phyloP scores from a whole-genome alignment of 768 basidiomycete genomes.

The Russula virescens region DNA sequence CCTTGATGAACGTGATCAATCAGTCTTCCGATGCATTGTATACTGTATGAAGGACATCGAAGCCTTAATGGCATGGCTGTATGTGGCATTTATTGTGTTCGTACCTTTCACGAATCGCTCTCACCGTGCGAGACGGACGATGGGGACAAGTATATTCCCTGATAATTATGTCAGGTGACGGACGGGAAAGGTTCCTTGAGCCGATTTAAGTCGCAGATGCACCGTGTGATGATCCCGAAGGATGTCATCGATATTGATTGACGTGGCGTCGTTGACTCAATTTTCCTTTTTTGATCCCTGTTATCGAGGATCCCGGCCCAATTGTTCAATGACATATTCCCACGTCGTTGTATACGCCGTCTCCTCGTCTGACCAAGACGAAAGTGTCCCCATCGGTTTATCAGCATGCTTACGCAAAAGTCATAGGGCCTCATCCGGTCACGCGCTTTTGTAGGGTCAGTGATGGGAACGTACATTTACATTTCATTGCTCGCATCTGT shows the following conservation, averaged over 20 bases:
- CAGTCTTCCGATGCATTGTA: neutral
- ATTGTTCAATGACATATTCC: neutral
- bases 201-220: neutral
- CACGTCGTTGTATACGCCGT: neutral
- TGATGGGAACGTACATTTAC: no score
- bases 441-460: no score
- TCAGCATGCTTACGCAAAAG: no score
- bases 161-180: no score
- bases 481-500: no score
- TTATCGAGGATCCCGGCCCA: no score
- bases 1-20: conserved; percentile 32
- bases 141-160: neutral
- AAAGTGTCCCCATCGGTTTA: no score
- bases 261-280: no score
- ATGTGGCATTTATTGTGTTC: neutral
- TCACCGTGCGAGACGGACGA: neutral
- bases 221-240: neutral
- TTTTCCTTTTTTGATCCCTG: no score
- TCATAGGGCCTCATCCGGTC: no score
- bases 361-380: no score
- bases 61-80: neutral
- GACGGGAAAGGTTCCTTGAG: no score
- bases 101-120: neutral
- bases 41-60: neutral
- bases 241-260: neutral